These are phyloP conservation scores for Boletus huronensis DNA, from an alignment of 768 basidiomycete species.

Conservation along the genomic window DNA sequence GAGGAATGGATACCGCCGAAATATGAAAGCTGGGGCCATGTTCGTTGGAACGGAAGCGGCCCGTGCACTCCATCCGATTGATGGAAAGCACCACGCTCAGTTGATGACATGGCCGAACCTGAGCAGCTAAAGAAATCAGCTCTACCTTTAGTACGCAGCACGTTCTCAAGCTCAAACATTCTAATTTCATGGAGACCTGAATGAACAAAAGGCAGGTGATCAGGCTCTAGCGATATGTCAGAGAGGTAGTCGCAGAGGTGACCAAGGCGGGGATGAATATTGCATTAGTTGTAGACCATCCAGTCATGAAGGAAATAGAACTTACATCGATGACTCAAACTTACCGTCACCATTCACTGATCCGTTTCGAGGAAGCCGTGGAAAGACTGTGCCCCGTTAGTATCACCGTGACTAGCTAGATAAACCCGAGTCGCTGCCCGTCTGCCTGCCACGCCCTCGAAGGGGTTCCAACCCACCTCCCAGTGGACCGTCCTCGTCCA, in stretches of 20 bases:
- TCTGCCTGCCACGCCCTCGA: background rate
- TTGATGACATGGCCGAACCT: background rate
- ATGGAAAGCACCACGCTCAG: background rate
- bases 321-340: background rate
- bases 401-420: background rate
- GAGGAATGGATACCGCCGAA: background rate
- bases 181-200: background rate
- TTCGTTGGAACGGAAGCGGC: background rate
- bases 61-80: too few species aligned
- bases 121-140: background rate
- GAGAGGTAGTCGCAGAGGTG: background rate
- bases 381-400: background rate
- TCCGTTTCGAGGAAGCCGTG: background rate
- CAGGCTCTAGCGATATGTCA: background rate
- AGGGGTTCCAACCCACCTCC: background rate
- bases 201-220: background rate
- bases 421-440: background rate
- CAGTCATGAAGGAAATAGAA: background rate
- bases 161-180: too few species aligned
- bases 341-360: background rate
- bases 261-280: background rate
- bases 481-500: background rate
- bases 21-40: background rate
- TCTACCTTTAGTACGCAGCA: background rate
- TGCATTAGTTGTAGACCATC: background rate